Evolutionary conservation across 257 asterid species (phyloP).

Genomic region (Osmanthus fragrans): DNA sequence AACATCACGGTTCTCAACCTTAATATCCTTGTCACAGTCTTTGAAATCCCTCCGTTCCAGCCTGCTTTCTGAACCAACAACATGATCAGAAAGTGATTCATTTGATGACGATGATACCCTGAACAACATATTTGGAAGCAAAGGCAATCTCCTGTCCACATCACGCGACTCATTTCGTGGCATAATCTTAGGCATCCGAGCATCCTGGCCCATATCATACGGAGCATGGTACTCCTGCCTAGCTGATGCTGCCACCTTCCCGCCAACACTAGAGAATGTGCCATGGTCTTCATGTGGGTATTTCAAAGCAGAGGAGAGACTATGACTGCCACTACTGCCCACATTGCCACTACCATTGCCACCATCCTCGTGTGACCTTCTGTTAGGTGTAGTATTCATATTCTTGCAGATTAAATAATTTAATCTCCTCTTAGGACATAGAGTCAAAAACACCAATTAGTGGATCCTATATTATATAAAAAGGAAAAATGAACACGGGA

Average conservation of each 20-base stretch:
- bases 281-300: slow-evolving; percentile 69
- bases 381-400: slow-evolving; percentile 78
- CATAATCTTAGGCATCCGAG: slow-evolving; percentile 57
- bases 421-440: neutral
- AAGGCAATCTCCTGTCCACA: slow-evolving; percentile 64
- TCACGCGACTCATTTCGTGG: slow-evolving; percentile 73
- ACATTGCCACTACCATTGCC: slow-evolving; percentile 46
- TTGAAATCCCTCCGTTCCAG: slow-evolving; percentile 62
- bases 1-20: slow-evolving; percentile 61
- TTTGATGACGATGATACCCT: slow-evolving; percentile 54
- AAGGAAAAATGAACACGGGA: neutral
- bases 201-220: slow-evolving; percentile 66
- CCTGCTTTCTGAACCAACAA: slow-evolving; percentile 56
- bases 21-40: slow-evolving; percentile 52
- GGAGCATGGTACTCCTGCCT: slow-evolving; percentile 65
- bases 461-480: neutral
- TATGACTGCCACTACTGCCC: slow-evolving; percentile 44
- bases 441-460: neutral
- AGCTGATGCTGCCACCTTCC: slow-evolving; percentile 48
- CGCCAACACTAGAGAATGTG: slow-evolving; percentile 39
- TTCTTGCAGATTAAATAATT: slow-evolving; percentile 8
- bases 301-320: slow-evolving; percentile 61
- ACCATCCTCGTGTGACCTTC: slow-evolving; percentile 78
- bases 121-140: slow-evolving; percentile 57
- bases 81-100: slow-evolving; percentile 61